Evolutionary conservation across 257 asterid genomes (phyloP).

Genomic region (Solanum sejunctum): DNA sequence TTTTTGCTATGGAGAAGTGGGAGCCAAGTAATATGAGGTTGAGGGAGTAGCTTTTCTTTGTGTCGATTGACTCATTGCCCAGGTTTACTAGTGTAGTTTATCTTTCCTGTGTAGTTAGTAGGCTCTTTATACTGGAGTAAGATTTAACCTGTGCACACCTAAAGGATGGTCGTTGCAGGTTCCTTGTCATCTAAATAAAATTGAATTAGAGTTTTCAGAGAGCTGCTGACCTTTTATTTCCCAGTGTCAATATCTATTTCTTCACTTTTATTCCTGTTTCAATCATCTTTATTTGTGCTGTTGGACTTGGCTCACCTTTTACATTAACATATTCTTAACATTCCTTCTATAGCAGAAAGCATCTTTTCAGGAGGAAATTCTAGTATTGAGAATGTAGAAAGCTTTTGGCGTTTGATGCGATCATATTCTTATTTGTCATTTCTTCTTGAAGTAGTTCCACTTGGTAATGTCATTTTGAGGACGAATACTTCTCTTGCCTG

Average conservation of each 20-base stretch:
- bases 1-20: not conserved
- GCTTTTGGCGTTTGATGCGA: not conserved
- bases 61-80: not conserved
- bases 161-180: not conserved
- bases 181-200: not conserved
- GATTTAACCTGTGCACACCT: not conserved
- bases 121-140: not conserved
- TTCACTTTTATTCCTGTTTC: not conserved
- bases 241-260: not conserved
- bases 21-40: not conserved
- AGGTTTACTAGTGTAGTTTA: not conserved
- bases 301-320: not conserved
- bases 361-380: not conserved
- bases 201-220: not conserved
- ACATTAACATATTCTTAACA: not conserved
- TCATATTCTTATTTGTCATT: not conserved
- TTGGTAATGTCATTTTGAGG: not conserved
- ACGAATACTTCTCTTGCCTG: not conserved
- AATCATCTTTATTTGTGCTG: not conserved
- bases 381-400: not conserved
- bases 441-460: not conserved
- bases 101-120: not conserved
- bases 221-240: not conserved
- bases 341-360: not conserved
- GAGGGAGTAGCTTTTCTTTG: not conserved